Evolutionary conservation across 2,329 filamentous ascomycete species (phyloP), one percentile per base, ranked within the genome.

Genomic region (Thelonectria blattea): DNA sequence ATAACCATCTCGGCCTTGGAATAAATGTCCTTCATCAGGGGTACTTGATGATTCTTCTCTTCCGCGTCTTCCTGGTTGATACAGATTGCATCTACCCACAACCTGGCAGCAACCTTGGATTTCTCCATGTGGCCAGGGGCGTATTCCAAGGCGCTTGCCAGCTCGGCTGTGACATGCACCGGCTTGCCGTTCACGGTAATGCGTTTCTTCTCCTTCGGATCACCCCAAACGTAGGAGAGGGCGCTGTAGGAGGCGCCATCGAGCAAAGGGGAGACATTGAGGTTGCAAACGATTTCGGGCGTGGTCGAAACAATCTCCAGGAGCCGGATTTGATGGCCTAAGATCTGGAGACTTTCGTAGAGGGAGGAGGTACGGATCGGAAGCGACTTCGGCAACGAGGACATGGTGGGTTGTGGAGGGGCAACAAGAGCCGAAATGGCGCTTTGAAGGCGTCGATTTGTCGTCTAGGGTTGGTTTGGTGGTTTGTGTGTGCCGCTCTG

Each of bases 31-130:
- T 30, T 24, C 56, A 58, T 58, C 18, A 46, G 34, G 18, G 37
- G 39, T 8, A 58, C 56, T 18, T 58, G 56, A 10, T 15, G 15
- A n/a, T 39, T 58, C 30, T 42, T 43, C 34, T 58, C 56, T 9
- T 5, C 42, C 15, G 14, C 10, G 17, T 58, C 55, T 15, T n/a
- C 24, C 20, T 56, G 46, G 39, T 56, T 56, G 45, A 56, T 56
- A 34, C 53, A 56, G 10, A 56, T 39, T 7, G 53, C 53, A 32
- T 56, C 53, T 5, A 46, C 53, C 53, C 46, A 56, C 15, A 37
- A 15, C 34, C 15, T 37, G 7, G 34, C 11, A 15, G 34, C 34
- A 15, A 37, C 34, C 3, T 15, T 11, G 34, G n/a, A n/a, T 43
- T 43, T 5, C n/a, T 7, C 20, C 18, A 43, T 11, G 18, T 43